Evolutionary conservation across 768 basidiomycete genomes (phyloP).

Genomic region (Dendrothele bispora): DNA sequence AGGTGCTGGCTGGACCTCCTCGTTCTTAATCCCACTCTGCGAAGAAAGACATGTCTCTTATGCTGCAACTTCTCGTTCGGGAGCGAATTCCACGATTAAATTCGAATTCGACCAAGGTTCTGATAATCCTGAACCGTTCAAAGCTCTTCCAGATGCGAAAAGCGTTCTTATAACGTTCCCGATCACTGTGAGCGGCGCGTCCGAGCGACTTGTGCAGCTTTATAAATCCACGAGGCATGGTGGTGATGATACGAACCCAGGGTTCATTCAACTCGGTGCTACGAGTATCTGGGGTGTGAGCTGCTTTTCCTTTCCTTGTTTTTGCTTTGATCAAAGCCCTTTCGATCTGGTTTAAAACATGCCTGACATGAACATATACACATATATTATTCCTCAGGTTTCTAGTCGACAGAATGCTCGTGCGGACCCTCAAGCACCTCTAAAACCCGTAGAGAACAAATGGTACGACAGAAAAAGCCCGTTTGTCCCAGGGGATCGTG

Average conservation of each 20-base stretch:
- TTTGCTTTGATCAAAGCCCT: neutral
- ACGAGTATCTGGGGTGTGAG: constrained; percentile 65
- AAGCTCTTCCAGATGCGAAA: constrained; percentile 47
- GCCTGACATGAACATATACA: neutral
- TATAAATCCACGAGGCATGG: constrained; percentile 38
- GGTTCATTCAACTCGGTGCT: constrained; percentile 63
- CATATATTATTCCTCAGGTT: neutral
- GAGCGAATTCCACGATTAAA: constrained; percentile 45
- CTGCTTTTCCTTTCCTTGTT: constrained; percentile 1
- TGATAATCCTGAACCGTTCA: constrained; percentile 43
- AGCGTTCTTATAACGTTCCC: constrained; percentile 61
- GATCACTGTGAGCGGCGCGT: constrained; percentile 45
- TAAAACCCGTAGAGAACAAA: constrained; percentile 14
- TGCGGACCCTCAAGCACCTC: constrained; percentile 10
- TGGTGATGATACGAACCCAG: constrained; percentile 17
- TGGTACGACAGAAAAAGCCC: constrained; percentile 59
- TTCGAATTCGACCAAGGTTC: constrained; percentile 57
- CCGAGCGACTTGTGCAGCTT: constrained; percentile 42
- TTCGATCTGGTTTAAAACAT: neutral
- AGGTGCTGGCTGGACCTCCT: constrained; percentile 67
- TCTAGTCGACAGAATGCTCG: constrained; percentile 15
- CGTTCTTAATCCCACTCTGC: constrained; percentile 59
- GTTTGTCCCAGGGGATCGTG: constrained; percentile 42
- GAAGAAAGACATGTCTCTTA: constrained; percentile 35
- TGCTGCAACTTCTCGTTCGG: constrained; percentile 57